Conservation (phyloP, 495 filamentous ascomycete species). For the Aspergillus bertholletiae region DNA sequence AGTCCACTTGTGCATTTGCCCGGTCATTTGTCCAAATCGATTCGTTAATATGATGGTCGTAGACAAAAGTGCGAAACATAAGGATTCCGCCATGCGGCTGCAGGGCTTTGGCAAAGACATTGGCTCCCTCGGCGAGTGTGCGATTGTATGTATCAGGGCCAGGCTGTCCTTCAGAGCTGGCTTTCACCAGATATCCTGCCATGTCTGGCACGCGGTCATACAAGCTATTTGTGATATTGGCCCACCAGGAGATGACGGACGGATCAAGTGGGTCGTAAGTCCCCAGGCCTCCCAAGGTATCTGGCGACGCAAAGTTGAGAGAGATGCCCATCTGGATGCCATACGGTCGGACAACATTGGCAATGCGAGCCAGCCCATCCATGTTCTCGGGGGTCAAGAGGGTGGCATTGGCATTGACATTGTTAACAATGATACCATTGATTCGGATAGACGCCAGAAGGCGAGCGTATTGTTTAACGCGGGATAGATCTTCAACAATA, state of each 20-base stretch:
- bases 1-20: constrained; percentile 65
- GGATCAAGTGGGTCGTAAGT: constrained; percentile 65
- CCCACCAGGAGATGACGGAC: constrained; percentile 60
- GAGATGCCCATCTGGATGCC: constrained; percentile 64
- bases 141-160: constrained; percentile 67
- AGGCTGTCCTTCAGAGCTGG: constrained; percentile 70
- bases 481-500: constrained; percentile 54
- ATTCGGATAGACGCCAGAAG: constrained; percentile 64
- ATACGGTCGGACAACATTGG: constrained; percentile 62
- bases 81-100: constrained; percentile 62
- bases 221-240: constrained; percentile 51
- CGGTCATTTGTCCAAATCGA: constrained; percentile 62
- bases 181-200: constrained; percentile 69
- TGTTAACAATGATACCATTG: constrained; percentile 67
- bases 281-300: constrained; percentile 48
- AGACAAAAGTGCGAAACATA: constrained; percentile 74
- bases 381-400: constrained; percentile 55
- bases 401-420: constrained; percentile 65
- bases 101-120: constrained; percentile 61
- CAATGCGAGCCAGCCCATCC: constrained; percentile 57
- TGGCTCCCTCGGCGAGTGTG: constrained; percentile 66
- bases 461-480: constrained; percentile 60
- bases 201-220: constrained; percentile 62
- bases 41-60: constrained; percentile 56
- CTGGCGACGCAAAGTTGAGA: constrained; percentile 65